Evolutionary conservation across 768 basidiomycete genomes (phyloP).

Genomic region (Hemileccinum impolitum): DNA sequence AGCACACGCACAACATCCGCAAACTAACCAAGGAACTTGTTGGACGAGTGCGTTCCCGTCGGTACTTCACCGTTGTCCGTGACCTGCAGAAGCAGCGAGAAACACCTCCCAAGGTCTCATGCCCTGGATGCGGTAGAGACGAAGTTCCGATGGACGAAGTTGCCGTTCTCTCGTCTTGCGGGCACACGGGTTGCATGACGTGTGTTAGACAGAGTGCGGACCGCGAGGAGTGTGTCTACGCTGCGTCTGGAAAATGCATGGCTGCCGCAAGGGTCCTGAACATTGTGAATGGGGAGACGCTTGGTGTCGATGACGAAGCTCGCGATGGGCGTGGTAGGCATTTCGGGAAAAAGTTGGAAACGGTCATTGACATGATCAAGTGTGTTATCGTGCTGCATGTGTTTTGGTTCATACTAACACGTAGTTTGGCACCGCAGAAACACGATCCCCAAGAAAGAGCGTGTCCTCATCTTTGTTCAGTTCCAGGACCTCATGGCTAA

Average conservation of each 20-base stretch:
- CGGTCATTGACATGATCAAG: conserved; percentile 74
- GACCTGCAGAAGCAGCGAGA: conserved; percentile 79
- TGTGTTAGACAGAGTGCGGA: conserved; percentile 75
- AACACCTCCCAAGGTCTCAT: conserved; percentile 53
- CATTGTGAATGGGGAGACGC: conserved; percentile 73
- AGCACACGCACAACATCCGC: conserved; percentile 83
- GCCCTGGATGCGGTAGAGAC: conserved; percentile 57
- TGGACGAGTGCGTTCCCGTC: conserved; percentile 83
- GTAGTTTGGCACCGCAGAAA: conserved; percentile 40
- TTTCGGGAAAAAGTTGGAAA: conserved; percentile 80
- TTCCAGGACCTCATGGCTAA: conserved; percentile 93
- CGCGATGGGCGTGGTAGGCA: conserved; percentile 73
- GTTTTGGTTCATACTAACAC: not conserved
- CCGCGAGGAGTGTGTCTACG: conserved; percentile 78
- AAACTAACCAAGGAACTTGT: conserved; percentile 84
- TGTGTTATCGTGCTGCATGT: conserved; percentile 31
- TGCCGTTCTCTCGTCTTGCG: conserved; percentile 88
- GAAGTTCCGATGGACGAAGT: conserved; percentile 62
- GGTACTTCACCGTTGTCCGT: conserved; percentile 89
- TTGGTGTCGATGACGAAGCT: conserved; percentile 76
- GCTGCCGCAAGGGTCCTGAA: conserved; percentile 80
- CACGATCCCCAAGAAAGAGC: conserved; percentile 68
- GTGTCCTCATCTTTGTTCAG: conserved; percentile 92
- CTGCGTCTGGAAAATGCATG: conserved; percentile 63
- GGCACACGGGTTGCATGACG: conserved; percentile 77